Evolutionary conservation across 257 asterid species (phyloP).

Genomic region (Hygrophila difformis): DNA sequence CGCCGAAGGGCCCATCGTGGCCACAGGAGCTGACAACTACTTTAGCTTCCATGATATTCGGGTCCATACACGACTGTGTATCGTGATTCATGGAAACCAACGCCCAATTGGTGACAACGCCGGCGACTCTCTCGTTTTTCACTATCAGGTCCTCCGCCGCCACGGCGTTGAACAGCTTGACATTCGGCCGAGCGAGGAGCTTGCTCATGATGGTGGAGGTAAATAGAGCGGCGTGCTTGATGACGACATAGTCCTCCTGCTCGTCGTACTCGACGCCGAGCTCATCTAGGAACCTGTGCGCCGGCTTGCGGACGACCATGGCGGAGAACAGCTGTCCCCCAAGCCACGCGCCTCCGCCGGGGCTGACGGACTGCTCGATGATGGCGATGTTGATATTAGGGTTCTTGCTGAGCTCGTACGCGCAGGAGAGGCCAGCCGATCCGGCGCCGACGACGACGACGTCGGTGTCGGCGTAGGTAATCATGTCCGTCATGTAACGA

Average conservation of each 20-base stretch:
- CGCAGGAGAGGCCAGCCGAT: constrained; percentile 80
- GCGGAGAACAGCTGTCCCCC: constrained; percentile 97
- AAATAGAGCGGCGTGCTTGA: constrained; percentile 87
- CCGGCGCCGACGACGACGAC: constrained; percentile 82
- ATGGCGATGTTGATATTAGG: constrained; percentile 63
- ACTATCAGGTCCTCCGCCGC: constrained; percentile 95
- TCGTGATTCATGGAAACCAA: constrained; percentile 84
- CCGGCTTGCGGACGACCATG: constrained; percentile 86
- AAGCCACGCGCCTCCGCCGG: constrained; percentile 95
- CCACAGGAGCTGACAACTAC: constrained; percentile 91
- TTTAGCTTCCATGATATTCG: constrained; percentile 84
- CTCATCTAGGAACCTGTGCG: constrained; percentile 75
- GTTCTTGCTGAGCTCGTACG: constrained; percentile 75
- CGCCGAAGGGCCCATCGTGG: constrained; percentile 95
- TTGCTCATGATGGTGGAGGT: constrained; percentile 93
- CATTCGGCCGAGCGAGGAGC: constrained; percentile 76
- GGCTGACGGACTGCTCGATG: constrained; percentile 83
- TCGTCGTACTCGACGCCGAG: constrained; percentile 72
- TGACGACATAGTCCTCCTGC: constrained; percentile 75
- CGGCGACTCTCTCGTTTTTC: constrained; percentile 61
- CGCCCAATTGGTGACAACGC: constrained; percentile 94
- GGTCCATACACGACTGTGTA: constrained; percentile 96
- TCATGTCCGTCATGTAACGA: constrained; percentile 83
- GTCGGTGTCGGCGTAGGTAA: constrained; percentile 80
- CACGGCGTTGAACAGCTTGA: constrained; percentile 83